Evolutionary conservation across 768 basidiomycete species (phyloP).

Genomic region (Mycena epipterygia): DNA sequence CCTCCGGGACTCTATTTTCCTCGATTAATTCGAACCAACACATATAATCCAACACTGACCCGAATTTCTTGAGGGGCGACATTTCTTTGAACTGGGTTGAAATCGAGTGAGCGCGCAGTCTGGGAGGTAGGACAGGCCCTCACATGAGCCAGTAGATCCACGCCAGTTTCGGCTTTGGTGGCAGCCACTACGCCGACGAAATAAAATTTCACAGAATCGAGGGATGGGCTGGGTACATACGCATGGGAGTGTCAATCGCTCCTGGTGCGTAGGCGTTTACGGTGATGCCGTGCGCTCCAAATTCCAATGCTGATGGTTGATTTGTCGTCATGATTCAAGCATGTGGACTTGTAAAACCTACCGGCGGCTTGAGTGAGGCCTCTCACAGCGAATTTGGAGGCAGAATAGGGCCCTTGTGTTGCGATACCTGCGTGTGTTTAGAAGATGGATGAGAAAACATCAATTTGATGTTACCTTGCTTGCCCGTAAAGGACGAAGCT

Average conservation of each 20-base stretch:
- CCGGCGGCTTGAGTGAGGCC: conserved; percentile 56
- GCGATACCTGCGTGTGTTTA: conserved; percentile 24
- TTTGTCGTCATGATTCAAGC: too few species aligned
- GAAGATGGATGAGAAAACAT: background rate
- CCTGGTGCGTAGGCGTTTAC: conserved; percentile 46
- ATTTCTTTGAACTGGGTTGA: background rate
- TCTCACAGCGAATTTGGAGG: conserved; percentile 58
- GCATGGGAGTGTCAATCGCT: conserved; percentile 22
- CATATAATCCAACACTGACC: background rate
- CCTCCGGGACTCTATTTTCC: conserved; percentile 21
- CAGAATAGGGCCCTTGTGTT: conserved; percentile 44
- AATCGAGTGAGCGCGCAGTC: too few species aligned
- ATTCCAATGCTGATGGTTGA: conserved; percentile 43
- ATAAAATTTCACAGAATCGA: background rate
- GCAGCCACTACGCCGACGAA: background rate
- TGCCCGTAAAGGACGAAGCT: conserved; percentile 53
- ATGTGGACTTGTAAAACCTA: conserved; percentile 28
- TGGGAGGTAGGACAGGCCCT: background rate
- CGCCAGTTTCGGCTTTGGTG: too few species aligned
- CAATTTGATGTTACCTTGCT: too few species aligned
- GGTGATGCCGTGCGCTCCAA: conserved; percentile 40
- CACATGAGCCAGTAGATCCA: too few species aligned
- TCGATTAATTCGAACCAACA: background rate
- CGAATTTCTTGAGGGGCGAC: background rate
- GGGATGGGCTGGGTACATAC: background rate